These are phyloP conservation scores for Verticillium alfalfae DNA, from an alignment of 2,329 filamentous ascomycete species.

Conservation along the genomic window DNA sequence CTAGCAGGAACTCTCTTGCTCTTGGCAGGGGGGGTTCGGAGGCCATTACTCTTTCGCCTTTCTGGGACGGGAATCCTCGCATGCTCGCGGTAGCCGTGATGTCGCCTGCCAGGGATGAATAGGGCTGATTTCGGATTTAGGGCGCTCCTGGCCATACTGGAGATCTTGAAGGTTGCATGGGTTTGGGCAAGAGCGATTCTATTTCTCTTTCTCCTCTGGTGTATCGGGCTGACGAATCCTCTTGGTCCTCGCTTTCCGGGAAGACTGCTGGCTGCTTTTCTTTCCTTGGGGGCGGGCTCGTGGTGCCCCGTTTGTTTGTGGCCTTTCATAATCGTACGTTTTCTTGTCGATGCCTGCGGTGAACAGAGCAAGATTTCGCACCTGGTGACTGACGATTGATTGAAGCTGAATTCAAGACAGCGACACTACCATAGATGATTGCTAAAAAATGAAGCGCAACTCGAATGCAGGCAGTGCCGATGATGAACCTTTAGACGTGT, in stretches of 20 bases:
- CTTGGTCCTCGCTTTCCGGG: background rate
- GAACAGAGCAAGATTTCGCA: too few species aligned
- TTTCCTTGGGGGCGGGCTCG: background rate
- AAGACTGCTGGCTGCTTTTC: background rate
- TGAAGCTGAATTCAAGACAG: too few species aligned
- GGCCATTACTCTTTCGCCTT: background rate
- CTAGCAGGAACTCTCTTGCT: background rate
- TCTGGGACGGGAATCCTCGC: background rate
- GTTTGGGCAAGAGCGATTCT: background rate
- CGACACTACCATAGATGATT: too few species aligned
- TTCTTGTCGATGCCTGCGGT: too few species aligned
- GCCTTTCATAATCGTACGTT: background rate
- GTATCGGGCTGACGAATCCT: background rate
- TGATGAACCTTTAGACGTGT: too few species aligned
- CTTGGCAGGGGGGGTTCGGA: background rate
- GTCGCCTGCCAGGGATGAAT: background rate
- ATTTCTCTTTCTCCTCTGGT: background rate
- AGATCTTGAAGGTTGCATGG: background rate
- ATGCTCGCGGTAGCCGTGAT: background rate
- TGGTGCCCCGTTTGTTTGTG: background rate
- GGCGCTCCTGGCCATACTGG: background rate
- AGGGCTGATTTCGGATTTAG: background rate
- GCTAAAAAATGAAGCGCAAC: too few species aligned
- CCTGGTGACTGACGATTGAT: too few species aligned
- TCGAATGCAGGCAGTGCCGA: too few species aligned